Evolutionary conservation across 495 filamentous ascomycete genomes (phyloP).

Genomic region (Staphylotrichum longicolle): DNA sequence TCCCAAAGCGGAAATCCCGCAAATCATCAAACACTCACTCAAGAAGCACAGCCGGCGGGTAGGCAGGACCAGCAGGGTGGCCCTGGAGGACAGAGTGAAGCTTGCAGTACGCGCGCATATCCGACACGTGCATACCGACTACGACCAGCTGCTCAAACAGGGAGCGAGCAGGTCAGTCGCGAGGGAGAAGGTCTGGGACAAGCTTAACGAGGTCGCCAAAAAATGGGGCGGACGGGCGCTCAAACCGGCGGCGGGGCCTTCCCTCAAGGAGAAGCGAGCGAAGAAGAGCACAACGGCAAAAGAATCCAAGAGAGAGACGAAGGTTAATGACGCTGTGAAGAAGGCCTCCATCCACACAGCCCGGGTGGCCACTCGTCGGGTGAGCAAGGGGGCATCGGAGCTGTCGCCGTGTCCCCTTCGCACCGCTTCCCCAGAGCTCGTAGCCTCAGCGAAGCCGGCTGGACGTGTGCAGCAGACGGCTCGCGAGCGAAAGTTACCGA

Average conservation of each 20-base stretch:
- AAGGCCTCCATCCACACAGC: background rate
- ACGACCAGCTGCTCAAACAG: conserved; percentile 32
- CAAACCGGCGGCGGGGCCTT: background rate
- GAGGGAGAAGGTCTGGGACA: conserved; percentile 18
- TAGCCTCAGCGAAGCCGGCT: no score
- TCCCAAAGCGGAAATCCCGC: conserved; percentile 24
- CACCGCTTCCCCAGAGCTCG: background rate
- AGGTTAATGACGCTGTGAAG: conserved; percentile 3
- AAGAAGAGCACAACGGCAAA: conserved; percentile 1
- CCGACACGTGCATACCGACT: conserved; percentile 40
- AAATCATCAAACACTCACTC: conserved; percentile 31
- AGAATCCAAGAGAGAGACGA: background rate
- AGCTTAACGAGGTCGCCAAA: conserved; percentile 26
- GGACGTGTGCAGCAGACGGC: no score
- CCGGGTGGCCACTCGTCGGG: conserved; percentile 7
- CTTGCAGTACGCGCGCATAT: conserved; percentile 42
- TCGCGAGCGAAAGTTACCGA: conserved; percentile 5
- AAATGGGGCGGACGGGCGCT: conserved; percentile 23
- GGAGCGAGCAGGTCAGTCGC: conserved; percentile 22
- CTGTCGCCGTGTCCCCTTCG: background rate
- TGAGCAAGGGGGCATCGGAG: background rate
- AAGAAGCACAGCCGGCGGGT: conserved; percentile 38
- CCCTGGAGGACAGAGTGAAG: conserved; percentile 32
- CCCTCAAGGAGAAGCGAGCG: background rate
- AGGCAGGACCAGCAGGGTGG: conserved; percentile 32